Evolutionary conservation across 352 stramenopile genomes (phyloP).

Genomic region (Globisporangium echinulatum): DNA sequence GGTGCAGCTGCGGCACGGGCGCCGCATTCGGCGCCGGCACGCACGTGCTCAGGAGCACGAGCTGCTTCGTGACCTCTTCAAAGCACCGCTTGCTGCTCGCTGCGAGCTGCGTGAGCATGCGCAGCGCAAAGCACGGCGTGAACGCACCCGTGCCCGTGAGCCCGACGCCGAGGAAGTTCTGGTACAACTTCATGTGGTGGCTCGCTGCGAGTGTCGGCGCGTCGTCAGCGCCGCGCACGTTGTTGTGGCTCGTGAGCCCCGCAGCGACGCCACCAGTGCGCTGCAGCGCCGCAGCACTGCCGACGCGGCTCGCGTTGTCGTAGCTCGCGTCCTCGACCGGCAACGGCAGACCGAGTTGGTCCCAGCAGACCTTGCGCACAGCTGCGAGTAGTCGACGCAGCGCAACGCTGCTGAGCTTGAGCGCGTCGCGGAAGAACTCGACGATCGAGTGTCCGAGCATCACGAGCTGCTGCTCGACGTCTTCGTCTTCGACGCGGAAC

Average conservation of each 20-base stretch:
- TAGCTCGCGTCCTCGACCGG: conserved; percentile 5
- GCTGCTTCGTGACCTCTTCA: conserved; percentile 66
- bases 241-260: not conserved
- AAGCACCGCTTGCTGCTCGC: conserved; percentile 68
- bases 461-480: conserved; percentile 80
- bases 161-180: conserved; percentile 69
- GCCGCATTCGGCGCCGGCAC: conserved; percentile 19
- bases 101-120: conserved; percentile 76
- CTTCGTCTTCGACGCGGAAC: conserved; percentile 77
- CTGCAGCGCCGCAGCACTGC: not conserved
- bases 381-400: conserved; percentile 53
- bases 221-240: conserved; percentile 12
- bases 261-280: not conserved
- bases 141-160: conserved; percentile 52
- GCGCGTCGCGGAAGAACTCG: conserved; percentile 72
- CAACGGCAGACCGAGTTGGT: conserved; percentile 54
- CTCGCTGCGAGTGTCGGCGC: conserved; percentile 31
- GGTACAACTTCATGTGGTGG: conserved; percentile 78
- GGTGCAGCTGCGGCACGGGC: conserved; percentile 49
- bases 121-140: conserved; percentile 65
- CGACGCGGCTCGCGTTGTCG: not conserved
- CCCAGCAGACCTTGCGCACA: conserved; percentile 60
- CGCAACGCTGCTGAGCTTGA: conserved; percentile 57
- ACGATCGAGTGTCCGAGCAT: conserved; percentile 85
- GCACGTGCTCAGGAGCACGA: conserved; percentile 71